phyloP scores from a whole-genome alignment of 768 basidiomycete species.

The Cyclocybe aegerita region DNA sequence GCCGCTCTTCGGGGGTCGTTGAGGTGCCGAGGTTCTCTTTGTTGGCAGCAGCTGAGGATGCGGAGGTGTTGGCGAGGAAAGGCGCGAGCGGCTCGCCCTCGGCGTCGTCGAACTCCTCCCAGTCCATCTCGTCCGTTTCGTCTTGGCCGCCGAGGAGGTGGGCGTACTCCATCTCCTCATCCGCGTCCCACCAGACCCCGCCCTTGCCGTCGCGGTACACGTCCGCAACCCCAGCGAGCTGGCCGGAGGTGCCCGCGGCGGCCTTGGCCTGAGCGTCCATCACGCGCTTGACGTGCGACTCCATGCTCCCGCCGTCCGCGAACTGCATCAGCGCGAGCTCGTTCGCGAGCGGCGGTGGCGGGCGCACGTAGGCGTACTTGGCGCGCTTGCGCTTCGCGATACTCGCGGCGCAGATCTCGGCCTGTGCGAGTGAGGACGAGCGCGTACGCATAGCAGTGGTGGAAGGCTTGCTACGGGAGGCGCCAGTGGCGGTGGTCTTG shows the following conservation, averaged over 20 bases:
- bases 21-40: slow-evolving; percentile 15
- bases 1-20: slow-evolving; percentile 25
- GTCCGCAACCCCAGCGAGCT: slow-evolving; percentile 38
- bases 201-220: slow-evolving; percentile 63
- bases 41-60: neutral
- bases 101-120: slow-evolving; percentile 21
- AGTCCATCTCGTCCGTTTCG: slow-evolving; percentile 11
- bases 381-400: slow-evolving; percentile 52
- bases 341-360: slow-evolving; percentile 55
- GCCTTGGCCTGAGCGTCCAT: slow-evolving; percentile 57
- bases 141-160: slow-evolving; percentile 45
- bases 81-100: slow-evolving; percentile 8
- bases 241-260: slow-evolving; percentile 23
- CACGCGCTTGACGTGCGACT: slow-evolving; percentile 50
- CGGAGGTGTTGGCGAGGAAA: neutral
- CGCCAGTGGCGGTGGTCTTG: slow-evolving; percentile 5
- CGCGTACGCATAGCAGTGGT: neutral
- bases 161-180: slow-evolving; percentile 69
- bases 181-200: slow-evolving; percentile 69
- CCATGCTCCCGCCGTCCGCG: slow-evolving; percentile 59
- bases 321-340: slow-evolving; percentile 74
- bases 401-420: slow-evolving; percentile 17
- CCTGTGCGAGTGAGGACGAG: neutral
- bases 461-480: slow-evolving; percentile 17
- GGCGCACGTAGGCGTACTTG: slow-evolving; percentile 40